These are phyloP conservation scores for Talaromyces thailandensis DNA, from an alignment of 495 filamentous ascomycete species.

Conservation along the genomic window DNA sequence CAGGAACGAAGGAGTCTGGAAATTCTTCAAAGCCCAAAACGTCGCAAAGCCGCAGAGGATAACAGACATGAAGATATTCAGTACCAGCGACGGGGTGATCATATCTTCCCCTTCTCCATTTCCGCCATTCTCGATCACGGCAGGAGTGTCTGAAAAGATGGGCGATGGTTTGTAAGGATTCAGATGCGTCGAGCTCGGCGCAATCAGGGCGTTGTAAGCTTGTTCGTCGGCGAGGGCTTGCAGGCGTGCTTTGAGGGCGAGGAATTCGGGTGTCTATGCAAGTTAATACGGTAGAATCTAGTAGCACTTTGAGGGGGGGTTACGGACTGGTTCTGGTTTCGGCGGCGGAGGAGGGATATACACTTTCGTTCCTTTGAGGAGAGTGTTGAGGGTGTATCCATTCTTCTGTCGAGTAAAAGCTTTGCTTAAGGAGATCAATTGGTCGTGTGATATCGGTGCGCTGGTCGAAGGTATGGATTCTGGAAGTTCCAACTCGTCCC, in stretches of 20 bases:
- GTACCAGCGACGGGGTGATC: conserved; percentile 37
- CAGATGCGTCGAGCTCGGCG: conserved; percentile 21
- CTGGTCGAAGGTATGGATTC: conserved; percentile 39
- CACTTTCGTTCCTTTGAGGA: conserved; percentile 63
- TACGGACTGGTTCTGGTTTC: conserved; percentile 67
- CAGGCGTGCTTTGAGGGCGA: conserved; percentile 78
- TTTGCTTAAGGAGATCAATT: conserved; percentile 61
- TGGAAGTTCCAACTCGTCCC: conserved; percentile 25
- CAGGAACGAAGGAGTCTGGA: conserved; percentile 37
- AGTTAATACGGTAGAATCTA: neutral
- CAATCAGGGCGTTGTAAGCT: conserved; percentile 66
- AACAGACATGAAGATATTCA: conserved; percentile 40
- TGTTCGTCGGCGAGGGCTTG: conserved; percentile 70
- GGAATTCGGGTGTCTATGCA: conserved; percentile 70
- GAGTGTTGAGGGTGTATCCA: conserved; percentile 43
- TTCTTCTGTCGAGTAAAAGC: conserved; percentile 26
- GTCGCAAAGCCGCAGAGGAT: conserved; percentile 37
- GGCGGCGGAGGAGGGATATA: conserved; percentile 69
- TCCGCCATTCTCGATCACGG: conserved; percentile 14
- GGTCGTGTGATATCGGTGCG: conserved; percentile 69
- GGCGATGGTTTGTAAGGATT: conserved; percentile 7
- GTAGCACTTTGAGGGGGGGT: conserved; percentile 7
- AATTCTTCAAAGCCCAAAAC: conserved; percentile 42
- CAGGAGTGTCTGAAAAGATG: neutral
- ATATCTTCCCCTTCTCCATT: conserved; percentile 38